Percentiles rank a stretch among this genome's conserved stretches.
These are phyloP conservation scores for Malania oleifera DNA, from an alignment of 164 flowering plant species.

Conservation along the genomic window DNA sequence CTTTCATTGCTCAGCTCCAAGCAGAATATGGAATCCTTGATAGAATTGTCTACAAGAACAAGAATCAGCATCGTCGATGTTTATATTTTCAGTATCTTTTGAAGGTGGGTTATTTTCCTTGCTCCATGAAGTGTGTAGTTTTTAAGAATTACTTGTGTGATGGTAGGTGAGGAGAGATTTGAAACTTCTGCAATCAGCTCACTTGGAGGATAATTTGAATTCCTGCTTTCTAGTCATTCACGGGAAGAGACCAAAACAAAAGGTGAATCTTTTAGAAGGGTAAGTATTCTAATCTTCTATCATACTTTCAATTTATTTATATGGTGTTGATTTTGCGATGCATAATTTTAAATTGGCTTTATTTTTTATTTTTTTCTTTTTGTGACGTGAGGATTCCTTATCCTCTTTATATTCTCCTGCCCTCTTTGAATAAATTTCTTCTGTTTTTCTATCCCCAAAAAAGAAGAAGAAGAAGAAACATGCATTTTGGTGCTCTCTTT, in stretches of 20 bases:
- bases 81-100: constrained; percentile 58
- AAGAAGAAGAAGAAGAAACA: too few species aligned
- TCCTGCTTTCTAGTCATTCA: constrained; percentile 48
- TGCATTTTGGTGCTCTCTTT: too few species aligned
- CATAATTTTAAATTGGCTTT: too few species aligned
- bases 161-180: constrained; percentile 77
- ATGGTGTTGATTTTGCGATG: too few species aligned
- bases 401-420: too few species aligned
- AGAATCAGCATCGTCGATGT: constrained; percentile 73
- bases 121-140: not conserved
- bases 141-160: not conserved
- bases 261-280: constrained; percentile 67
- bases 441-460: too few species aligned
- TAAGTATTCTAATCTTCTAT: constrained; percentile 4
- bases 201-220: constrained; percentile 47
- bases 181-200: constrained; percentile 54
- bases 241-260: constrained; percentile 54
- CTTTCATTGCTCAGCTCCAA: constrained; percentile 38
- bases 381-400: too few species aligned
- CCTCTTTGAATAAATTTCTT: too few species aligned
- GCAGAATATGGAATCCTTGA: constrained; percentile 55
- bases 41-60: constrained; percentile 65
- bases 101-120: constrained; percentile 35
- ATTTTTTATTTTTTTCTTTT: too few species aligned
- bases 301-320: not conserved